phyloP scores from a whole-genome alignment of 257 asterid genomes.

The Schizonepeta tenuifolia region DNA sequence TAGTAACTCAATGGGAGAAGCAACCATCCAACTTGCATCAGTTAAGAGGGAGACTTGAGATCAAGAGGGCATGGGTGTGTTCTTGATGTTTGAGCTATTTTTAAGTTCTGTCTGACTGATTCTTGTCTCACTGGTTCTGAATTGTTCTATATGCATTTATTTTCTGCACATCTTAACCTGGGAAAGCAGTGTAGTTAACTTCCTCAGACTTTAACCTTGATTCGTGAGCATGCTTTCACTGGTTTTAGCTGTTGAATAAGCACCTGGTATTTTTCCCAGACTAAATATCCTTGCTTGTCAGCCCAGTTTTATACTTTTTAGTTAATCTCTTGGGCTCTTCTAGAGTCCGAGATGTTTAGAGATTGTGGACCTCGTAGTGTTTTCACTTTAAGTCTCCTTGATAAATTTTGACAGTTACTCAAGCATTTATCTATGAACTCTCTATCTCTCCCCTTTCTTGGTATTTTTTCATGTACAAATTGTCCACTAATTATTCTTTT shows the following conservation, averaged over 20 bases:
- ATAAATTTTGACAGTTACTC: neutral
- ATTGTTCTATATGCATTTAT: neutral
- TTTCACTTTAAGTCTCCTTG: neutral
- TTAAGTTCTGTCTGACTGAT: neutral
- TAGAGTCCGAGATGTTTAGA: constrained; percentile 7
- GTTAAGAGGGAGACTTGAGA: neutral
- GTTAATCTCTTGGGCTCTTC: neutral
- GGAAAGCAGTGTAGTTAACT: neutral
- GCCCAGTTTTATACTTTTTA: neutral
- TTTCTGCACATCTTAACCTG: neutral
- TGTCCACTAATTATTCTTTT: constrained; percentile 24
- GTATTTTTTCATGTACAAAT: constrained; percentile 4
- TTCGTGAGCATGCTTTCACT: constrained; percentile 1
- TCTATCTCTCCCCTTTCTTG: neutral
- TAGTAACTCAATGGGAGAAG: too few species aligned
- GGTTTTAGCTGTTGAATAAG: neutral
- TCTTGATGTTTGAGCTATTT: constrained; percentile 15
- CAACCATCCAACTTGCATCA: too few species aligned
- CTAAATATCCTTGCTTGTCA: constrained; percentile 3
- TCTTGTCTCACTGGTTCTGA: neutral
- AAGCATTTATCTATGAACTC: neutral
- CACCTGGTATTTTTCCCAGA: constrained; percentile 1
- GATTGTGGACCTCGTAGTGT: constrained; percentile 15
- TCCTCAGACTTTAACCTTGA: neutral
- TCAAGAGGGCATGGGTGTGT: neutral